Evolutionary conservation across 768 basidiomycete species (phyloP).

Genomic region (Mycena indigotica): DNA sequence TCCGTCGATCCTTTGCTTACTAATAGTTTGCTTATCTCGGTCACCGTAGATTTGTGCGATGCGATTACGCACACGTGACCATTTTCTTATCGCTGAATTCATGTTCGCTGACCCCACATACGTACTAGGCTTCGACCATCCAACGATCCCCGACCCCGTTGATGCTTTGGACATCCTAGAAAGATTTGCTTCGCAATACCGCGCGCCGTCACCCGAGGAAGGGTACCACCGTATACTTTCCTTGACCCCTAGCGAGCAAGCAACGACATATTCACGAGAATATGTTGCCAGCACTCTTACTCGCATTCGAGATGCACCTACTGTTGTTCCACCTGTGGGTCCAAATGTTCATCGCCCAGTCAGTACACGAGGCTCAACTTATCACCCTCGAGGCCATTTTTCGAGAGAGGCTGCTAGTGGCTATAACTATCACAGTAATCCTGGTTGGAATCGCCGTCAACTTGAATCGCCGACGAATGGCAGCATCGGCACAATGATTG

Average conservation of each 20-base stretch:
- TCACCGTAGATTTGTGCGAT: slow-evolving; percentile 57
- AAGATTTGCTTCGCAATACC: slow-evolving; percentile 65
- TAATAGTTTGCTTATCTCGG: neutral
- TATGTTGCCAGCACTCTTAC: slow-evolving; percentile 55
- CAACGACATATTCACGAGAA: slow-evolving; percentile 49
- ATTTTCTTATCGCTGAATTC: slow-evolving; percentile 2
- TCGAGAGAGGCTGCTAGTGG: slow-evolving; percentile 24
- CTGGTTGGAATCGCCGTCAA: slow-evolving; percentile 9
- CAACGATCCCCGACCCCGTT: slow-evolving; percentile 68
- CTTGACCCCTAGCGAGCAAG: slow-evolving; percentile 45
- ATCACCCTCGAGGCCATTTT: slow-evolving; percentile 25
- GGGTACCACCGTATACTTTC: slow-evolving; percentile 64
- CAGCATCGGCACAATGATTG: neutral
- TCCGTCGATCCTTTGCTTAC: slow-evolving; percentile 36
- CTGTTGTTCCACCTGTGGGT: slow-evolving; percentile 29
- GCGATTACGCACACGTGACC: slow-evolving; percentile 62
- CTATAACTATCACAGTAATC: slow-evolving; percentile 22
- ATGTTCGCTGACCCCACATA: slow-evolving; percentile 5
- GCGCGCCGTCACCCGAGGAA: slow-evolving; percentile 57
- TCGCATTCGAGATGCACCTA: slow-evolving; percentile 50
- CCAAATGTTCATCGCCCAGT: slow-evolving; percentile 22
- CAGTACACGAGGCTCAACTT: slow-evolving; percentile 18
- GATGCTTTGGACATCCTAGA: slow-evolving; percentile 63
- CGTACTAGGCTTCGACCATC: slow-evolving; percentile 50
- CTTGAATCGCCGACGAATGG: slow-evolving; percentile 12